These are phyloP conservation scores for Erysimum cheiranthoides DNA, from an alignment of 345 rosid genomes.

Conservation along the genomic window DNA sequence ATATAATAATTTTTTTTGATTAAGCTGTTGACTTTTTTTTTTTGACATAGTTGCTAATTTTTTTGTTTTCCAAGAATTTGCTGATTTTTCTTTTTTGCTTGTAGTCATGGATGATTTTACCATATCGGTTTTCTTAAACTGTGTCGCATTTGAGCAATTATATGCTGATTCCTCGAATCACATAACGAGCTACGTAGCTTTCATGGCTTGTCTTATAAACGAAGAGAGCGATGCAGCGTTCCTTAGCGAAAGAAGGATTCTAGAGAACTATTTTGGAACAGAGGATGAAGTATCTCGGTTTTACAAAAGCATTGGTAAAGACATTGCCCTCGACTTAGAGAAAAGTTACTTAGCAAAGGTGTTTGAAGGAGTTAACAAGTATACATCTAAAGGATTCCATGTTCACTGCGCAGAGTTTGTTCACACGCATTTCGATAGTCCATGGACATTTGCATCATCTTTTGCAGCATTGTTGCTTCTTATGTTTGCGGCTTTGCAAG, in stretches of 20 bases:
- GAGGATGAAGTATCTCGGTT: constrained; percentile 55
- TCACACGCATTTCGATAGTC: constrained; percentile 57
- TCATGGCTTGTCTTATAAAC: constrained; percentile 64
- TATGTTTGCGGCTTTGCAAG: constrained; percentile 52
- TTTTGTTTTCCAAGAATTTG: too few species aligned
- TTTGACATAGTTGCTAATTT: too few species aligned
- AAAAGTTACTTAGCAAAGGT: constrained; percentile 48
- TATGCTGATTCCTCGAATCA: constrained; percentile 52
- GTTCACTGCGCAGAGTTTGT: constrained; percentile 62
- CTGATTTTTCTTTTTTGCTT: too few species aligned
- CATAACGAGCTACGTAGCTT: constrained; percentile 56
- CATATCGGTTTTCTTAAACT: constrained; percentile 55
- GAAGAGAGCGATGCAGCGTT: constrained; percentile 55
- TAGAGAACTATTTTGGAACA: constrained; percentile 63
- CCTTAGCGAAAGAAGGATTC: constrained; percentile 50
- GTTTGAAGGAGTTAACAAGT: constrained; percentile 58
- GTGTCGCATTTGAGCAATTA: constrained; percentile 62
- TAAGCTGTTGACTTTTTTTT: too few species aligned
- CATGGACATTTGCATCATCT: constrained; percentile 69
- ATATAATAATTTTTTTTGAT: too few species aligned
- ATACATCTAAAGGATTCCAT: constrained; percentile 53
- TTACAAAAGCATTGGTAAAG: constrained; percentile 58
- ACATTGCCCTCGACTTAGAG: constrained; percentile 52
- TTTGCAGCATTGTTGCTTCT: constrained; percentile 57
- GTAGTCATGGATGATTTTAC: constrained; percentile 53